Conservation (phyloP, 2,329 filamentous ascomycete genomes). For the Cladosporium halotolerans region DNA sequence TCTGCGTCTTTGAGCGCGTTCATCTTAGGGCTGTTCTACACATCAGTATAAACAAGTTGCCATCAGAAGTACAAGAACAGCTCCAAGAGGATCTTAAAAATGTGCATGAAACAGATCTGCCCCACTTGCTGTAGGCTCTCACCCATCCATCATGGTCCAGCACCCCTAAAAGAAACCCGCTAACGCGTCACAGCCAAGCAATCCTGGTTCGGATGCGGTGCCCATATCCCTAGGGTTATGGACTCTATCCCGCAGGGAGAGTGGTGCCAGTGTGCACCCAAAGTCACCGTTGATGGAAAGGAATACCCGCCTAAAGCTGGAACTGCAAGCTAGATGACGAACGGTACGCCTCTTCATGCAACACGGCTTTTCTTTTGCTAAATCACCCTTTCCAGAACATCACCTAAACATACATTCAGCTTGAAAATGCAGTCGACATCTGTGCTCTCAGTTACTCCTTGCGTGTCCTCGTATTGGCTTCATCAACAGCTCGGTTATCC, state of each 20-base stretch:
- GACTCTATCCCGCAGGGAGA: conserved; percentile 49
- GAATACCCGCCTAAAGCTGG: conserved; percentile 56
- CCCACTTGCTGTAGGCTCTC: conserved; percentile 1
- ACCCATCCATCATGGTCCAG: conserved; percentile 1
- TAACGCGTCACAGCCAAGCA: conserved; percentile 16
- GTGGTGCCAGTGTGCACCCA: conserved; percentile 58
- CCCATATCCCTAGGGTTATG: conserved; percentile 57
- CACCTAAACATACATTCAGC: too few relatives aligned
- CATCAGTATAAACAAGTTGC: background rate
- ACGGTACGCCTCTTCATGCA: too few relatives aligned
- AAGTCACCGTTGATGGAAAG: conserved; percentile 51
- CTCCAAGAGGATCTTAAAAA: background rate
- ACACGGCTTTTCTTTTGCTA: too few relatives aligned
- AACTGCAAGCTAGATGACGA: background rate
- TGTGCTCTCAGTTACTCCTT: too few relatives aligned
- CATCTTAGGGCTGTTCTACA: background rate
- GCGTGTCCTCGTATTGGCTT: too few relatives aligned
- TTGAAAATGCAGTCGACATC: too few relatives aligned
- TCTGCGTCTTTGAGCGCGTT: too few relatives aligned
- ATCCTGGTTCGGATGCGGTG: conserved; percentile 24
- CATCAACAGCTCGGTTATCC: too few relatives aligned
- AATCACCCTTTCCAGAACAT: too few relatives aligned
- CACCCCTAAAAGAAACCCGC: background rate
- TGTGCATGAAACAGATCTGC: conserved; percentile 7
- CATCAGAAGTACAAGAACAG: background rate